Evolutionary conservation across 2,329 filamentous ascomycete species (phyloP), one percentile per base, ranked within the genome.

Genomic region (Decorospora gaudefroyi): DNA sequence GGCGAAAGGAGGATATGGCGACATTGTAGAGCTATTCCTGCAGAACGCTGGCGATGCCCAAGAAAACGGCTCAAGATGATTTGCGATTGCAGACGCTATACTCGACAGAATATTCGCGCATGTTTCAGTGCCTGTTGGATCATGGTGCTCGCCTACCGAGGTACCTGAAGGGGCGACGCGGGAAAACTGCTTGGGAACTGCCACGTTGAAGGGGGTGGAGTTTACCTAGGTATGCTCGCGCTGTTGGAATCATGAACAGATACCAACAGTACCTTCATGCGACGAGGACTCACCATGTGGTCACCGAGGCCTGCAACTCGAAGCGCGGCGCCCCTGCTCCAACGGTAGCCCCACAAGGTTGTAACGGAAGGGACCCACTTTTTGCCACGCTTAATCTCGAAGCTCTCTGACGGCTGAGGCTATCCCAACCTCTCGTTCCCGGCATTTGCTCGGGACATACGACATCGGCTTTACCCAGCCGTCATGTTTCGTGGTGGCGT

Each of bases 401-500:
- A 55, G 58, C 53, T 51, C 46, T n/a, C 45, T 44, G 8, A 25
- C 28, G 44, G 29, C 45, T 41, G 30, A 51, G 38, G 40, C 40
- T 36, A 37, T 44, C 44, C 26, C 35, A 42, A 45, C 37, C 42
- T 40, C 34, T 17, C 18, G 38, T 32, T 44, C 15, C 41, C 51
- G 55, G 52, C 38, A 44, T 22, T 30, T 36, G 29, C 17, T 17
- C 27, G 38, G 38, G 41, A 29, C 31, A 37, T 47, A 41, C 38
- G 18, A 43, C 19, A 31, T 44, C 46, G 46, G 38, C 49, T 41
- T 38, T 32, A 29, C 11, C 27, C 18, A 41, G 44, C 38, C 42
- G 47, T 53, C 51, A 42, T 48, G 59, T 62, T 60, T 62, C 49
- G 52, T 23, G 19, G 35, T 53, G 51, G 40, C 57, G 45, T 54